These are phyloP conservation scores for Leccinellum rugosiceps DNA, from an alignment of 768 basidiomycete species.

Conservation along the genomic window DNA sequence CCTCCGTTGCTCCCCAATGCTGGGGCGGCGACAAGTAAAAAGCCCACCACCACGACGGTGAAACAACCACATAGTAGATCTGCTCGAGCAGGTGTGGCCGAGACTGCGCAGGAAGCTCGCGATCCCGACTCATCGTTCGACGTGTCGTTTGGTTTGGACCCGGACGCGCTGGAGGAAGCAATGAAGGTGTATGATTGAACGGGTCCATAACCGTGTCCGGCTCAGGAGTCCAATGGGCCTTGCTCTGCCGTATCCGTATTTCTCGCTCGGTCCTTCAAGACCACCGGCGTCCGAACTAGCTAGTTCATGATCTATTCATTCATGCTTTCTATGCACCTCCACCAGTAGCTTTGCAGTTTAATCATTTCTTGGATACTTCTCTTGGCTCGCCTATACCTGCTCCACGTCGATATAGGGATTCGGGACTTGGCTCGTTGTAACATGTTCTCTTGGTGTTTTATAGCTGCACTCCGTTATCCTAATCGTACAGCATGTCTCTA, in stretches of 20 bases:
- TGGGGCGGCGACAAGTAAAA: background rate
- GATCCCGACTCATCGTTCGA: slow-evolving; percentile 33
- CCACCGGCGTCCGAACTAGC: background rate
- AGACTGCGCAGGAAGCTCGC: background rate
- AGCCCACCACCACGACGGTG: background rate
- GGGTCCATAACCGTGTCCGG: background rate
- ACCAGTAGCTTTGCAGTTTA: background rate
- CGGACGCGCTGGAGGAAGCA: slow-evolving; percentile 28
- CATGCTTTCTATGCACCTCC: background rate
- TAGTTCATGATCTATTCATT: background rate
- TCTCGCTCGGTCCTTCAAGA: background rate
- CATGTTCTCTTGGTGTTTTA: background rate
- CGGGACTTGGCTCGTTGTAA: background rate
- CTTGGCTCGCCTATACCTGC: background rate
- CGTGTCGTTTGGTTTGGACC: slow-evolving; percentile 30
- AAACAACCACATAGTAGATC: background rate
- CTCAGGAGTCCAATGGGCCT: background rate
- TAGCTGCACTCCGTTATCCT: background rate
- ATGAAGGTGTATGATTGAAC: slow-evolving; percentile 32
- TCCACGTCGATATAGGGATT: background rate
- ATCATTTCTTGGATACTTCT: background rate
- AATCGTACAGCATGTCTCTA: background rate
- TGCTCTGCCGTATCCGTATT: background rate
- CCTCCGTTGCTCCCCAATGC: slow-evolving; percentile 22
- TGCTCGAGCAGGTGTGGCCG: background rate